Base-by-base conservation (phyloP, 805 yeast genomes). In the Sugiyamaella americana region DNA sequence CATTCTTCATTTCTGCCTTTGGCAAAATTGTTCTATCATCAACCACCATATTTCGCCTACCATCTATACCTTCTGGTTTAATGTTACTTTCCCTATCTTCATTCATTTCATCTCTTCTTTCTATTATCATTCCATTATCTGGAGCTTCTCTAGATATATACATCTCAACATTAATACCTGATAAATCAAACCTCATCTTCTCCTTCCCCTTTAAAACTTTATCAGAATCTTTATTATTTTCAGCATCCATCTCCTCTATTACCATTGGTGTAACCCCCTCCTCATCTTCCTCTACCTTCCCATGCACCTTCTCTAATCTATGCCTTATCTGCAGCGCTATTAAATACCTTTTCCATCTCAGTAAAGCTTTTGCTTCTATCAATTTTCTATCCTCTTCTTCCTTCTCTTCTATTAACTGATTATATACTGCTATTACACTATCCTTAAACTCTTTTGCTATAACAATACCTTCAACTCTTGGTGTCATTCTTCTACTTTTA, bases 381-480 rank as follows among this genome's bases (percentile, higher is more conserved):
- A 69, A 62, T 34, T 65, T 63, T 44, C 69, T 58, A 44, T 69
- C 69, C 8, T 72, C 73, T 29, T 74, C 74, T 21, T 64, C 51
- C 43, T 74, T 78, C 49, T 78, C 79, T 18, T 73, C 75, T 43
- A 67, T 57, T 19, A 82, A 58, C 19, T 71, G 69, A 6, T 75
- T 72, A 38, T 75, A 65, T 0, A 80, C 80, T 0, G 70, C 65
- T 21, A 64, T 56, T 34, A 86, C 70, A 0, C 88, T 89, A 34
- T 80, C 87, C 48, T 69, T 67, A 50, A 66, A 78, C 56, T 80
- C 82, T 20, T 59, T 58, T 3, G 84, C 82, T 4, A 88, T 82
- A 1, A 93, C 82, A 21, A 87, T 75, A 2, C 98, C 98, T 3
- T 80, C 79, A 37, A 79, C 74, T 44, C 71, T 69, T 0, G 94